Conservation (phyloP, 2,329 filamentous ascomycete genomes). For the Elsinoe australis region DNA sequence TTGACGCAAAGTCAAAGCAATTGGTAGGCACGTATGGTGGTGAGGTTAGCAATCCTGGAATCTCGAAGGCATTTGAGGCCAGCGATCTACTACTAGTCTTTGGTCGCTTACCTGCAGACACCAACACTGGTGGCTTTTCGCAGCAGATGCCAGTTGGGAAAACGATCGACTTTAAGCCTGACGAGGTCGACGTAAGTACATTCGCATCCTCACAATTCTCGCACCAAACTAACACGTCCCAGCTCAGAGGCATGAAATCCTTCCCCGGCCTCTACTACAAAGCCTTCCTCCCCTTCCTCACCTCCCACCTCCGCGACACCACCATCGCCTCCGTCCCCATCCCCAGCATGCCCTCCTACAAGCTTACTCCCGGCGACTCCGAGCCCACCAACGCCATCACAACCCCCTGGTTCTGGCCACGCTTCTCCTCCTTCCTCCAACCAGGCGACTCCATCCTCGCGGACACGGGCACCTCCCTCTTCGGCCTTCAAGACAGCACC, state of each 20-base stretch:
- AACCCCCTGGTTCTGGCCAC: slow-evolving; percentile 38
- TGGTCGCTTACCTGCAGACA: slow-evolving; percentile 37
- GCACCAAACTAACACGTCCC: too few species aligned
- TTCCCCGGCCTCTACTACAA: slow-evolving; percentile 5
- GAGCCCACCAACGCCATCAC: slow-evolving; percentile 33
- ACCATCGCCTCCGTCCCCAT: slow-evolving; percentile 25
- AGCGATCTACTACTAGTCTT: slow-evolving; percentile 35
- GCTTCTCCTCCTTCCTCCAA: slow-evolving; percentile 30
- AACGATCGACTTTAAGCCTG: slow-evolving; percentile 33
- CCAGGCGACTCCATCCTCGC: slow-evolving; percentile 35
- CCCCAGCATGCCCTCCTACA: slow-evolving; percentile 27
- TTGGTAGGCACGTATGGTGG: slow-evolving; percentile 39
- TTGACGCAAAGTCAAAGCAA: slow-evolving; percentile 36
- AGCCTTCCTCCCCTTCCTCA: not conserved
- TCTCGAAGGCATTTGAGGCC: slow-evolving; percentile 31
- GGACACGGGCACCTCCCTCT: slow-evolving; percentile 37
- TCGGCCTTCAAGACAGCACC: slow-evolving; percentile 31
- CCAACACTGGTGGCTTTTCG: slow-evolving; percentile 38
- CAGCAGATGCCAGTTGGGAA: slow-evolving; percentile 28
- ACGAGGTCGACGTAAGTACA: slow-evolving; percentile 30
- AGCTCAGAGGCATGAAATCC: slow-evolving; percentile 4
- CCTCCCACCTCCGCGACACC: slow-evolving; percentile 10
- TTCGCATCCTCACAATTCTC: too few species aligned
- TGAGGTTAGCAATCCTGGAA: slow-evolving; percentile 31
- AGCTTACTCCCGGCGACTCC: slow-evolving; percentile 28